Conservation (phyloP, 2,329 filamentous ascomycete species). For the Periconia macrospinosa region DNA sequence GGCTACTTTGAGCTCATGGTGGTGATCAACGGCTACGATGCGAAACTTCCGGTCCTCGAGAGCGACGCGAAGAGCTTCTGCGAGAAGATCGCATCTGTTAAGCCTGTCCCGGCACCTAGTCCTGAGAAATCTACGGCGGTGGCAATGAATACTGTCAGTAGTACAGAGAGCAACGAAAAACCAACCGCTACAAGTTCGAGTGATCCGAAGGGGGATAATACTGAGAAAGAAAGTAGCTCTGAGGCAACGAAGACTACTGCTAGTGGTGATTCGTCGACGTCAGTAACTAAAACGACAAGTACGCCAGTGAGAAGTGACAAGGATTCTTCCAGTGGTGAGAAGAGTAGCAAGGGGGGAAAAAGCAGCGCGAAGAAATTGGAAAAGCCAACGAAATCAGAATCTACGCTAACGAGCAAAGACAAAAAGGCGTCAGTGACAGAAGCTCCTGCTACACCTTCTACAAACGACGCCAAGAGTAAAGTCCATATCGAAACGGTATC, state of each 20-base stretch:
- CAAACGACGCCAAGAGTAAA: no score
- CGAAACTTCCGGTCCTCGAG: conserved; percentile 3
- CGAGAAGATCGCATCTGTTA: neutral
- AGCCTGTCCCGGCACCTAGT: neutral
- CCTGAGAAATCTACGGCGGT: neutral
- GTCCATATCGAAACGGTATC: no score
- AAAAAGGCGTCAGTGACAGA: neutral
- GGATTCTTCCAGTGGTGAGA: no score
- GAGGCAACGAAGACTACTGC: neutral
- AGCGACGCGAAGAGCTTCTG: conserved; percentile 6
- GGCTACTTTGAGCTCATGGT: conserved; percentile 3
- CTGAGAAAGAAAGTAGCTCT: neutral
- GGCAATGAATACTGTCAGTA: neutral
- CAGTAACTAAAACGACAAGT: neutral
- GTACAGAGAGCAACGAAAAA: neutral
- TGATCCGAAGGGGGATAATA: neutral
- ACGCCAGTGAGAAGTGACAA: neutral
- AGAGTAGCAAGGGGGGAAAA: neutral
- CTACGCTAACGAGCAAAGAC: neutral
- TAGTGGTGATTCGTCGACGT: neutral
- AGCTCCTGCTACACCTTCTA: neutral
- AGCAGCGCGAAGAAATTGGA: neutral
- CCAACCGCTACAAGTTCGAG: neutral
- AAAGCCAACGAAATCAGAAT: neutral
- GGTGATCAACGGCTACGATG: conserved; percentile 7